Conservation (phyloP, 192 early-diverging fungal genomes). For the Pilobolus umbonatus region DNA sequence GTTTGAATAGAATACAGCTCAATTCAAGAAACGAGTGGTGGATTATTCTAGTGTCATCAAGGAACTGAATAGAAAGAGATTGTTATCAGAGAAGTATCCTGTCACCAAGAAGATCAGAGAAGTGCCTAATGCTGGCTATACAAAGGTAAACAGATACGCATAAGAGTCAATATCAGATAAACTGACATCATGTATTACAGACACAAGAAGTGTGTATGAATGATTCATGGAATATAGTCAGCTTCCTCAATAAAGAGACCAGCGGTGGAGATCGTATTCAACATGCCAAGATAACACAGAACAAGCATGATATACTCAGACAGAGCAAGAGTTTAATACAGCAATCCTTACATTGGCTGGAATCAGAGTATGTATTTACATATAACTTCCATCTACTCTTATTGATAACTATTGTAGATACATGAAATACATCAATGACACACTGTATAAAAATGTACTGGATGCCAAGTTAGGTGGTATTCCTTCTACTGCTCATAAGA, state of each 20-base stretch:
- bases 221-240: conserved; percentile 3
- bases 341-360: conserved; percentile 12
- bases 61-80: background rate
- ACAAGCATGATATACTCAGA: background rate
- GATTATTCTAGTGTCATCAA: background rate
- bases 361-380: conserved; percentile 15
- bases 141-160: too few relatives aligned
- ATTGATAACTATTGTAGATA: background rate
- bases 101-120: background rate
- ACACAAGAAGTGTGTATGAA: background rate
- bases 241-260: background rate
- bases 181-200: background rate
- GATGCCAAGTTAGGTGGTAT: background rate
- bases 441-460: background rate
- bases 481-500: conserved; percentile 1
- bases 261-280: background rate
- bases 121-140: too few relatives aligned
- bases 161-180: too few relatives aligned
- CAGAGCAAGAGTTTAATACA: conserved; percentile 3
- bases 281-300: background rate
- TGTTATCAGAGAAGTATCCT: background rate
- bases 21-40: background rate
- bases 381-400: background rate
- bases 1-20: background rate
- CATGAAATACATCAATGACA: conserved; percentile 7